phyloP scores from a whole-genome alignment of 1,139 yeast species.

The Hemisphaericaspora subhashii region DNA sequence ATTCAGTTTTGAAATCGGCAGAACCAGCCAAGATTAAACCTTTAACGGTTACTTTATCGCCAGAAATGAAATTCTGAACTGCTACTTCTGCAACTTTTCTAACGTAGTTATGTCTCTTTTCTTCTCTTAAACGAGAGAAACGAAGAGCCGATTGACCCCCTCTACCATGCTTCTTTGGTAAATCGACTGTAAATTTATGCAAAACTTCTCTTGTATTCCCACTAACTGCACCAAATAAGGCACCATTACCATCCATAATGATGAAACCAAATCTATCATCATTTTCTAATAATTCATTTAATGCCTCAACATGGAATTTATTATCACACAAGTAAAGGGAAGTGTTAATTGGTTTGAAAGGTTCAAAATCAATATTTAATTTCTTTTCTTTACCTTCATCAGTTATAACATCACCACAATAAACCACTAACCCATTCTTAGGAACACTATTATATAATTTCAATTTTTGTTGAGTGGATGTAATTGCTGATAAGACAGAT shows the following conservation, averaged over 20 bases:
- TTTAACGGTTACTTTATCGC: conserved; percentile 88
- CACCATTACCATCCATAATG: conserved; percentile 99
- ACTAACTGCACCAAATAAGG: conserved; percentile 90
- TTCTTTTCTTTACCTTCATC: conserved; percentile 97
- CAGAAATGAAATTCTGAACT: conserved; percentile 91
- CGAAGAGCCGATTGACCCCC: conserved; percentile 99
- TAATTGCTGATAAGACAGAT: conserved; percentile 93
- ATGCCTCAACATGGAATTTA: conserved; percentile 96
- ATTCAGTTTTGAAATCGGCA: conserved; percentile 95
- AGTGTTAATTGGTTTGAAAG: conserved; percentile 97
- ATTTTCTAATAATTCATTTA: conserved; percentile 87
- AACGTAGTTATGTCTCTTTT: conserved; percentile 96
- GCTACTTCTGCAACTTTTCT: conserved; percentile 98
- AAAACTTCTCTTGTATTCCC: conserved; percentile 96
- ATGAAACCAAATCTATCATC: conserved; percentile 97
- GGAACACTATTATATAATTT: conserved; percentile 89
- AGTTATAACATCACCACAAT: conserved; percentile 97
- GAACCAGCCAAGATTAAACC: conserved; percentile 97
- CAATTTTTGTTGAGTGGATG: conserved; percentile 95
- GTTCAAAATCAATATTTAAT: conserved; percentile 92
- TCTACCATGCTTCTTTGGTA: conserved; percentile 99
- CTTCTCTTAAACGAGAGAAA: conserved; percentile 98
- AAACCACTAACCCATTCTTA: conserved; percentile 88
- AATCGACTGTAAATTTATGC: conserved; percentile 94
- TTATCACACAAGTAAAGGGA: conserved; percentile 94